Conservation (phyloP, 805 yeast species). For the Suhomyces prunicola region DNA sequence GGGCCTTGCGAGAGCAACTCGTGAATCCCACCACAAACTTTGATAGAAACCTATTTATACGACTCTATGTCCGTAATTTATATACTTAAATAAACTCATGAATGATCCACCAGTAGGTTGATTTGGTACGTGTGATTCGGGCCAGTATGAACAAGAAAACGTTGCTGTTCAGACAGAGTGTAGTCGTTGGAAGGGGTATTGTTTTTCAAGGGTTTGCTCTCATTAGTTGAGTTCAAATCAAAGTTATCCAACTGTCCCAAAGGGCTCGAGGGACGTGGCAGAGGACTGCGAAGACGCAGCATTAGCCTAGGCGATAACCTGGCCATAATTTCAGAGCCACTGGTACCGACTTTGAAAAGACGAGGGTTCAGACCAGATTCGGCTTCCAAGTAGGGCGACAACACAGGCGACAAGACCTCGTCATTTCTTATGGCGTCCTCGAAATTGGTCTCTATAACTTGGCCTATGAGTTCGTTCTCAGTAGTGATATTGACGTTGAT, state of each 20-base stretch:
- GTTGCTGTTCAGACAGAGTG: background rate
- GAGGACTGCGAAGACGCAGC: background rate
- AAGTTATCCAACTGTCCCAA: background rate
- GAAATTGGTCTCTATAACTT: conserved; percentile 46
- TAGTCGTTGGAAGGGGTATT: conserved; percentile 1
- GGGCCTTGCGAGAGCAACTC: no score
- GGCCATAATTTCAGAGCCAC: conserved; percentile 6
- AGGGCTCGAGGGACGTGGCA: background rate
- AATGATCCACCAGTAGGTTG: background rate
- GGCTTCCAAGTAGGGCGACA: conserved; percentile 41
- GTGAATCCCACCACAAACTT: no score
- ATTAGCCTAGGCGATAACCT: conserved; percentile 13
- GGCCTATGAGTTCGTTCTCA: conserved; percentile 44
- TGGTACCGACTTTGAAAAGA: conserved; percentile 11
- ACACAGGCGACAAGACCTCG: conserved; percentile 43
- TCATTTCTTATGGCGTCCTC: conserved; percentile 47
- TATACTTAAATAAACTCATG: background rate
- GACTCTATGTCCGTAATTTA: background rate
- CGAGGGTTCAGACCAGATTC: conserved; percentile 1
- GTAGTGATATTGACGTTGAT: conserved; percentile 42
- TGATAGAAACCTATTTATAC: no score
- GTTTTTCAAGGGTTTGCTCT: conserved; percentile 4
- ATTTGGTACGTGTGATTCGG: conserved; percentile 21
- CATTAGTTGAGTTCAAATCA: background rate
- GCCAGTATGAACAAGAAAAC: conserved; percentile 16